Conservation (phyloP, 176 grass and related monocot genomes). For the Juncus effusus region DNA sequence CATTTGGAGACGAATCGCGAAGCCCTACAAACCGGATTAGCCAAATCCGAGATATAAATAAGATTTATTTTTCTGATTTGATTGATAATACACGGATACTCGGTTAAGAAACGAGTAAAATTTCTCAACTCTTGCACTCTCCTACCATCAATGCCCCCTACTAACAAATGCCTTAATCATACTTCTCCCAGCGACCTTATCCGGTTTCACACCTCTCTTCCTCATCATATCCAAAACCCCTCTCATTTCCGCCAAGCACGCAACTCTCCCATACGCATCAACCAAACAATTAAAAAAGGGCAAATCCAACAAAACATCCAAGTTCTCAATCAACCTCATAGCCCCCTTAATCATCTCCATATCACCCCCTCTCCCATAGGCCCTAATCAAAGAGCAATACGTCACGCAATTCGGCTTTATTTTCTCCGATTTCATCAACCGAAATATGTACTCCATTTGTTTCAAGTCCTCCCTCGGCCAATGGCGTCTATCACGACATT, state of each 20-base stretch:
- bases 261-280: slow-evolving; percentile 79
- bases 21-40: too few species aligned
- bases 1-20: too few species aligned
- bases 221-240: slow-evolving; percentile 82
- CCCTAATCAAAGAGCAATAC: slow-evolving; percentile 76
- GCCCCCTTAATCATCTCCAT: slow-evolving; percentile 69
- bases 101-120: too few species aligned
- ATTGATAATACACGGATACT: too few species aligned
- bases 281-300: slow-evolving; percentile 96
- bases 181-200: slow-evolving; percentile 79
- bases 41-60: too few species aligned
- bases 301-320: slow-evolving; percentile 72
- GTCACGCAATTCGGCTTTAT: slow-evolving; percentile 94
- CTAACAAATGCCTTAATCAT: slow-evolving; percentile 94
- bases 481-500: slow-evolving; percentile 96
- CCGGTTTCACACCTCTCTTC: slow-evolving; percentile 39
- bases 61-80: too few species aligned
- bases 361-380: slow-evolving; percentile 68
- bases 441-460: slow-evolving; percentile 89
- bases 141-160: slow-evolving; percentile 71
- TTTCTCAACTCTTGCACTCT: slow-evolving; percentile 70
- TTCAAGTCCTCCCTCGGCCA: slow-evolving; percentile 69
- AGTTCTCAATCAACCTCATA: slow-evolving; percentile 67
- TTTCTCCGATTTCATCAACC: slow-evolving; percentile 93
- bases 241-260: slow-evolving; percentile 82